Evolutionary conservation across 2,329 filamentous ascomycete species (phyloP).

Genomic region (Colletotrichum neosansevieriae): DNA sequence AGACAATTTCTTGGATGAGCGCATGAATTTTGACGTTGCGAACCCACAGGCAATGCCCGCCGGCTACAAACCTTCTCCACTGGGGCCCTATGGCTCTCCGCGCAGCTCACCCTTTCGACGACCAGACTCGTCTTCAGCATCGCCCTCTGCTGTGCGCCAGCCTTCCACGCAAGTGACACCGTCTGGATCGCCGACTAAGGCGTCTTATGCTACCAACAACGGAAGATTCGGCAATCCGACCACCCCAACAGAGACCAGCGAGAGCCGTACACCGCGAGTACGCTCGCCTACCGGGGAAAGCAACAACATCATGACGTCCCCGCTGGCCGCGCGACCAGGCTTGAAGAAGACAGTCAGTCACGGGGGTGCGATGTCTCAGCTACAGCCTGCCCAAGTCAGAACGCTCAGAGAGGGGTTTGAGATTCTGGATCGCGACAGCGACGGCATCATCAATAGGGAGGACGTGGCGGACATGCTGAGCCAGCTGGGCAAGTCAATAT

Average conservation of each 20-base stretch:
- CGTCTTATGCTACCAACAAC: constrained; percentile 43
- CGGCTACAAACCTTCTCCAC: constrained; percentile 77
- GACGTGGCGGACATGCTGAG: constrained; percentile 89
- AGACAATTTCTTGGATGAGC: constrained; percentile 24
- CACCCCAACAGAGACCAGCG: constrained; percentile 52
- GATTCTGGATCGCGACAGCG: constrained; percentile 89
- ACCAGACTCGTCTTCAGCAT: constrained; percentile 69
- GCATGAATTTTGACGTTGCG: constrained; percentile 39
- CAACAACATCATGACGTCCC: constrained; percentile 53
- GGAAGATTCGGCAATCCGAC: constrained; percentile 56
- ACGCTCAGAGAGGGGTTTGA: constrained; percentile 94
- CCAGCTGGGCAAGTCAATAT: constrained; percentile 74
- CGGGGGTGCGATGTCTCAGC: constrained; percentile 73
- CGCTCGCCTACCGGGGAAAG: constrained; percentile 42
- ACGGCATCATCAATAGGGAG: constrained; percentile 83
- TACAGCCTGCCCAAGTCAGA: constrained; percentile 86
- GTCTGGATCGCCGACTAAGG: constrained; percentile 69
- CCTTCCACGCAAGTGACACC: constrained; percentile 63
- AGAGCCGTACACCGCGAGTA: constrained; percentile 54
- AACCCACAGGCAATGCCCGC: constrained; percentile 62
- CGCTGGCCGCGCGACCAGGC: constrained; percentile 48
- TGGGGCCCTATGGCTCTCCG: constrained; percentile 75
- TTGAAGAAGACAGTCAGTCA: constrained; percentile 53
- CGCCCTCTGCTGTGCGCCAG: constrained; percentile 73
- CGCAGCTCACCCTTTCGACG: constrained; percentile 75